A percentile compares a stretch with the other conserved stretches of the same genome.
phyloP scores from a whole-genome alignment of 345 rosid genomes.

The Mercurialis annua region DNA sequence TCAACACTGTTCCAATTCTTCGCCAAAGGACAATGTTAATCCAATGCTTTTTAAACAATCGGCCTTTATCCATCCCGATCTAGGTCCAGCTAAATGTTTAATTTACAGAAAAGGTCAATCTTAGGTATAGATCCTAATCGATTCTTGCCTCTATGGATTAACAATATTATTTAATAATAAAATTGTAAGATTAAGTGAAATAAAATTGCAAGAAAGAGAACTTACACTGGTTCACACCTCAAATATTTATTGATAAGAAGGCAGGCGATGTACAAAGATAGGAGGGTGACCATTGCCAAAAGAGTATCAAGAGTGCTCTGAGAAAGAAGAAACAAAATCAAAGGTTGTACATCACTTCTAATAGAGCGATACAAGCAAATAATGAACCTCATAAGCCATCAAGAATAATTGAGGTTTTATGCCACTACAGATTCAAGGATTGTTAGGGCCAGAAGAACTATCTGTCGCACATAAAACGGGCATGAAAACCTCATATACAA shows the following conservation, averaged over 20 bases:
- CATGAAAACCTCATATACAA: neutral
- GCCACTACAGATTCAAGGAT: neutral
- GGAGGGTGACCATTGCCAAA: conserved; percentile 47
- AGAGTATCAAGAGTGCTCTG: conserved; percentile 76
- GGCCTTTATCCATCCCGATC: neutral
- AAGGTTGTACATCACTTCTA: conserved; percentile 4
- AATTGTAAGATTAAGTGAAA: neutral
- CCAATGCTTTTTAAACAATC: neutral
- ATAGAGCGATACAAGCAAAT: neutral
- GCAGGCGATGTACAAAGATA: conserved; percentile 40
- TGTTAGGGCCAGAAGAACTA: neutral
- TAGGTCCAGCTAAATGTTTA: neutral
- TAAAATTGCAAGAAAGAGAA: conserved; percentile 2
- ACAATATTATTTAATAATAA: neutral
- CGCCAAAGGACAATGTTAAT: neutral
- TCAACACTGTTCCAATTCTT: neutral
- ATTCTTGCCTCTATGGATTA: neutral
- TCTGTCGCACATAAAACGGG: neutral
- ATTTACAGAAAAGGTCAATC: neutral
- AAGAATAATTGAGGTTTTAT: neutral
- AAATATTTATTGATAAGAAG: conserved; percentile 26
- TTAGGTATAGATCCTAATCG: neutral
- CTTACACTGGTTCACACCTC: conserved; percentile 36
- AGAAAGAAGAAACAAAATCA: conserved; percentile 12
- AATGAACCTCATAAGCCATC: neutral